Base-by-base conservation (phyloP, 1,284 basidiomycete species). In the Leccinum fuscescens region DNA sequence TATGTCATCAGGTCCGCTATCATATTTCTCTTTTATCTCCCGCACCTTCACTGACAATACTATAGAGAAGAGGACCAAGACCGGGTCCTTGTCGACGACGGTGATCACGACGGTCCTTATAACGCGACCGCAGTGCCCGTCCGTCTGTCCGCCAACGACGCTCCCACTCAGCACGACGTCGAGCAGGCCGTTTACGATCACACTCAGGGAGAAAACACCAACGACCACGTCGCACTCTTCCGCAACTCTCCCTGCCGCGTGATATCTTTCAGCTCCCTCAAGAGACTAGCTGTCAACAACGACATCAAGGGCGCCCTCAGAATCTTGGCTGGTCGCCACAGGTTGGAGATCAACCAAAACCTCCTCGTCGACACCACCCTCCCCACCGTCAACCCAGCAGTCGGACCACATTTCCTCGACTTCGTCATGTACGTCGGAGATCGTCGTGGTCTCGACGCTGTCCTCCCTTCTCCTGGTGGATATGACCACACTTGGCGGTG, bases 151-250 rank as follows among this genome's bases (percentile, higher is more conserved):
- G 54, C 46, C 3, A 37, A 51, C 4, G 58, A 60, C 3, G 33
- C 59, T 0, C 59, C 51, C 0, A 17, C 3, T 2, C 59, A 60
- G 42, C 11, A 0, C 1, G 50, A 53, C 1, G 4, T 60, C 0
- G 59, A 60, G 44, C 50, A 42, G 11, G 59, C 59, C 0, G 35
- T 59, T 1, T 60, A 59, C 1, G 50, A 60, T 42, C 59, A 60
- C 2, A 33, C 6, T 1, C 1, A 1, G 0, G 7, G 17, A 20
- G 50, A 0, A 24, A 44, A 20, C 42, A 17, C 9, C 11, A n/a
- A 20, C 2, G 33, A 59, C 9, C 57, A 60, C 14, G 6, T 59
- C 12, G 15, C 57, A 0, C 14, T 49, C 1, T 60, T 60, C 44
- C 6, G 39, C 27, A 2, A 49, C 11, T 8, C 57, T 3, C 35